These are phyloP conservation scores for Ammopiptanthus mongolicus DNA, from an alignment of 306 rosid genomes.

Conservation along the genomic window DNA sequence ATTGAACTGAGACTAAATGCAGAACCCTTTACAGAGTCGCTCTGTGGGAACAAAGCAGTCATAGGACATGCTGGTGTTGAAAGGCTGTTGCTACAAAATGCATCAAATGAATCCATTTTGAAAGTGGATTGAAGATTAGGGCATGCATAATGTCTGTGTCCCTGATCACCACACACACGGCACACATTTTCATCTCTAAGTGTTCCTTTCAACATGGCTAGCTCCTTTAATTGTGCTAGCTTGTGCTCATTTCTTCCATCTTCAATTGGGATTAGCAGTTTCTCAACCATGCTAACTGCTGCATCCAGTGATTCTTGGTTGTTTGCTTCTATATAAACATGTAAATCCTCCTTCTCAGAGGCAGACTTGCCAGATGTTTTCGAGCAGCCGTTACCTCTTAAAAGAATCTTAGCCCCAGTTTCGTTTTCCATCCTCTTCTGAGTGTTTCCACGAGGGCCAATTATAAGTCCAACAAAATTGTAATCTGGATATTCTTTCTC, in stretches of 20 bases:
- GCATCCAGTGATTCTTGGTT: slow-evolving; percentile 18
- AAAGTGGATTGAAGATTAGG: slow-evolving; percentile 7
- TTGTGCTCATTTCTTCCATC: slow-evolving; percentile 24
- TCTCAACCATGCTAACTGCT: slow-evolving; percentile 23
- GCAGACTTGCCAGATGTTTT: slow-evolving; percentile 1
- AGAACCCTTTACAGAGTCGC: not conserved
- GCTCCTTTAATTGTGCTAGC: slow-evolving; percentile 12
- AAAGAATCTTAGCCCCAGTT: slow-evolving; percentile 56
- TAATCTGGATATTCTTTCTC: slow-evolving; percentile 61
- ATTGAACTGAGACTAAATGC: not conserved
- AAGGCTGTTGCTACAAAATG: not conserved
- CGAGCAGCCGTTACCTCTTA: slow-evolving; percentile 59
- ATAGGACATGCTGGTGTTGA: not conserved
- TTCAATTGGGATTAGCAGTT: slow-evolving; percentile 14
- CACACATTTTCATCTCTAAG: slow-evolving; percentile 6
- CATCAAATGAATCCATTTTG: not conserved
- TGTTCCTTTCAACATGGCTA: slow-evolving; percentile 4
- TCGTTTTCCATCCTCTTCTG: slow-evolving; percentile 70
- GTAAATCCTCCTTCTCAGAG: slow-evolving; percentile 17
- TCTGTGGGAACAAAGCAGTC: not conserved
- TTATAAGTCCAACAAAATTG: slow-evolving; percentile 58
- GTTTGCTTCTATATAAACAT: slow-evolving; percentile 21
- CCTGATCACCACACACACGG: not conserved
- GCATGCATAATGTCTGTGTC: slow-evolving; percentile 12
- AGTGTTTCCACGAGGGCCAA: slow-evolving; percentile 73